Percentiles rank a stretch among this genome's conserved stretches.
phyloP scores from a whole-genome alignment of 2,329 filamentous ascomycete species.

The Hymenoscyphus scutula region DNA sequence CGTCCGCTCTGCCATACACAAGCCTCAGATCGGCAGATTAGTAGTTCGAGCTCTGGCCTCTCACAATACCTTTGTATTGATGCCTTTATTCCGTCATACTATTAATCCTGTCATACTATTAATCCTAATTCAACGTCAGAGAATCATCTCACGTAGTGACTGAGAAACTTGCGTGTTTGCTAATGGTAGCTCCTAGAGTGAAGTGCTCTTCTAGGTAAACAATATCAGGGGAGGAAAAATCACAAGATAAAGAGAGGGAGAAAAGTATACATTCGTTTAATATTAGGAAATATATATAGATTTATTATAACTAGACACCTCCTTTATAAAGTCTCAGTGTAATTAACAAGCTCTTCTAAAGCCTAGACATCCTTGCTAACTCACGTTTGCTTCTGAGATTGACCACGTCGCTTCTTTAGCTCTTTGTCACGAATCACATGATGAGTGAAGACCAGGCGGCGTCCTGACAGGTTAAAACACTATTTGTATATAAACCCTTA shows the following conservation, averaged over 20 bases:
- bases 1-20: too few species aligned
- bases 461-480: too few species aligned
- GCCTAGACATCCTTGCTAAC: too few species aligned
- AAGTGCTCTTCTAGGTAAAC: neutral
- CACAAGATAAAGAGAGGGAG: neutral
- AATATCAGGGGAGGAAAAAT: neutral
- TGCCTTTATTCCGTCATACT: too few species aligned
- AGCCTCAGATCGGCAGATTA: too few species aligned
- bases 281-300: neutral
- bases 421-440: too few species aligned
- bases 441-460: too few species aligned
- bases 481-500: too few species aligned
- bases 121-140: too few species aligned
- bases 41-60: too few species aligned
- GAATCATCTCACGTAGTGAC: neutral
- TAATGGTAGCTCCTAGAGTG: neutral
- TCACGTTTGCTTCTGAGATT: conserved; percentile 12
- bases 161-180: neutral
- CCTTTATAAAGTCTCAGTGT: neutral
- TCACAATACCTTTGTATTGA: too few species aligned
- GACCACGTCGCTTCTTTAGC: conserved; percentile 11
- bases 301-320: neutral
- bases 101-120: too few species aligned
- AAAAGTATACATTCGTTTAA: neutral
- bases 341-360: neutral